Evolutionary conservation across 2,329 filamentous ascomycete genomes (phyloP).

Genomic region (Raffaelea arxii): DNA sequence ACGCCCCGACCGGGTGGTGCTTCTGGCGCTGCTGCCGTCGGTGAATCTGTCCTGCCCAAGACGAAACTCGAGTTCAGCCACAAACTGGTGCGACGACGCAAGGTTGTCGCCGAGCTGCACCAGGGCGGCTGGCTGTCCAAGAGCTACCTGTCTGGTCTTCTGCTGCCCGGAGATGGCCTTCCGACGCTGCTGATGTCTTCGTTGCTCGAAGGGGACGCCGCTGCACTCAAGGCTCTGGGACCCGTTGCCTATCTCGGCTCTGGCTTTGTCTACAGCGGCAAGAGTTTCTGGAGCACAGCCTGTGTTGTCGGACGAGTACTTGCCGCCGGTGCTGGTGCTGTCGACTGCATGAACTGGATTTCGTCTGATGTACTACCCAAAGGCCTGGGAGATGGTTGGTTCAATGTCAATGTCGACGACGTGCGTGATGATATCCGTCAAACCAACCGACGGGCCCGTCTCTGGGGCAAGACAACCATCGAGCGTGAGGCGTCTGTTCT

Average conservation of each 20-base stretch:
- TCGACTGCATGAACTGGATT: constrained; percentile 61
- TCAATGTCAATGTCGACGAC: constrained; percentile 47
- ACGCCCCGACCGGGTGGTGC: constrained; percentile 18
- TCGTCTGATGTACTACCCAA: constrained; percentile 48
- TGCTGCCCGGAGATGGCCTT: constrained; percentile 54
- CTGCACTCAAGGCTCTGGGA: constrained; percentile 48
- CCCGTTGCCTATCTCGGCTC: constrained; percentile 53
- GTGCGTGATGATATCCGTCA: constrained; percentile 25
- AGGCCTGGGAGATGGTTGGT: constrained; percentile 44
- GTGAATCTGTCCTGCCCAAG: constrained; percentile 34
- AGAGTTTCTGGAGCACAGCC: constrained; percentile 60
- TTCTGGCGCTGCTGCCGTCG: constrained; percentile 20
- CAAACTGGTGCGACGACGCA: constrained; percentile 35
- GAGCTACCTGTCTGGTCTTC: constrained; percentile 55
- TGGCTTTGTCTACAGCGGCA: constrained; percentile 52
- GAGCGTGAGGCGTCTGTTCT: constrained; percentile 52
- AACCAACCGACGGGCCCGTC: constrained; percentile 29
- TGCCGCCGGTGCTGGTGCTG: constrained; percentile 50
- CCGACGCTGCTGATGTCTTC: constrained; percentile 57
- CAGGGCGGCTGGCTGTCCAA: constrained; percentile 57
- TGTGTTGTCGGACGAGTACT: constrained; percentile 57
- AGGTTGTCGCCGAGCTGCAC: constrained; percentile 47
- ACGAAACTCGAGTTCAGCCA: constrained; percentile 15
- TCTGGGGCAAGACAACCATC: constrained; percentile 51
- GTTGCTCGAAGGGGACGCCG: constrained; percentile 53